Percentiles rank a stretch among this genome's conserved stretches.
Conservation (phyloP, 2,329 filamentous ascomycete species). For the Phyllosticta capitalensis region DNA sequence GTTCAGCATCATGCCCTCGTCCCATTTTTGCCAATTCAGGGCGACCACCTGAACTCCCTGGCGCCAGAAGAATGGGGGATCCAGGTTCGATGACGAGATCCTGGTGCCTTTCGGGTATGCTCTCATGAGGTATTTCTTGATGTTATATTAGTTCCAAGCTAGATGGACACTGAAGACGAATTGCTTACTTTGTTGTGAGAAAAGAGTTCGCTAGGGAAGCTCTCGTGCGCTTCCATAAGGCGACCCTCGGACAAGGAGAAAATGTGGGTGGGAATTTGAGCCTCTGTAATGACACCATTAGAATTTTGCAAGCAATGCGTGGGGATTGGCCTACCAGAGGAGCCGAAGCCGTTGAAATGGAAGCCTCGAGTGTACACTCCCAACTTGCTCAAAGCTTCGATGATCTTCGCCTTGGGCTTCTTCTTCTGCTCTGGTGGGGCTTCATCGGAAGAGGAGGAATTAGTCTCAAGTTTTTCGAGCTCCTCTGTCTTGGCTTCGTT, state of each 20-base stretch:
- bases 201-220: conserved; percentile 53
- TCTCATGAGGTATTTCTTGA: conserved; percentile 62
- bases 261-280: conserved; percentile 49
- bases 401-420: conserved; percentile 48
- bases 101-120: conserved; percentile 78
- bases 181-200: conserved; percentile 56
- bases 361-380: conserved; percentile 83
- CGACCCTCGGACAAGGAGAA: conserved; percentile 56
- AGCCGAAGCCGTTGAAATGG: conserved; percentile 64
- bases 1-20: conserved; percentile 93
- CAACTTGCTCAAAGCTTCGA: conserved; percentile 60
- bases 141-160: background rate
- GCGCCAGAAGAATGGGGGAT: conserved; percentile 77
- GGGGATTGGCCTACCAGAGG: conserved; percentile 41
- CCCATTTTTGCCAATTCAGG: conserved; percentile 86
- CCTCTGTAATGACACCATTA: conserved; percentile 23
- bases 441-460: conserved; percentile 31
- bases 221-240: conserved; percentile 56
- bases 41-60: conserved; percentile 85
- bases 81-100: conserved; percentile 75
- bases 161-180: background rate
- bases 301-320: background rate
- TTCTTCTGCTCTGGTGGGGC: conserved; percentile 25
- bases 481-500: conserved; percentile 20
- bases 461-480: background rate